Evolutionary conservation across 2,329 filamentous ascomycete genomes (phyloP), one percentile per base, ranked within the genome.

Genomic region (Xylaria sp.): DNA sequence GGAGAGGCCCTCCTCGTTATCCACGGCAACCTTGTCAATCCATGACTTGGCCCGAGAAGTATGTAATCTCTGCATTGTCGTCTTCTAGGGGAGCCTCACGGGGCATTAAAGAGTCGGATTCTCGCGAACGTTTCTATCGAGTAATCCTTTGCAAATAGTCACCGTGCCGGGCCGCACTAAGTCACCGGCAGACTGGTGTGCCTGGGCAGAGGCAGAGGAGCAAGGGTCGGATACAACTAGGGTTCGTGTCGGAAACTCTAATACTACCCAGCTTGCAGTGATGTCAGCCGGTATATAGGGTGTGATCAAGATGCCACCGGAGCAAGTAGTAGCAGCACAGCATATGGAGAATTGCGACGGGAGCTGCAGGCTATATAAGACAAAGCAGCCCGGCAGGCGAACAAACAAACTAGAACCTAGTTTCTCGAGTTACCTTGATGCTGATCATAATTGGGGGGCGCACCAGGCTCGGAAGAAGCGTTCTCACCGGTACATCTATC

Each of bases 1-100:
- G 8, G 90, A 92, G 75, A 97, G 85, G 53, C 93, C 93, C 1
- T 90, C 88, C 80, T 97, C 94, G 63, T 87, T 82, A 64, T 91
- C 86, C 66, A 96, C 92, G 53, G 91, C 89, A 65, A 94, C 78
- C 83, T 88, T 94, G 48, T 87, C 79, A 63, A 80, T 79, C 79
- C 83, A 82, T 69, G 79, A 77, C 71, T 80, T 80, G 60, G 83
- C 74, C 69, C 79, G 81, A 41, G 78, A 80, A 41, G 72, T 77
- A 66, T 79, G 74, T 56, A 78, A 77, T 72, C 77, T 75, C 65
- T 74, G 66, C 78, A 79, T 81, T 41, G 61, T 58, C 39, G 20
- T 30, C 48, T 56, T 41, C 7, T 18, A 59, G 43, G 41, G 36
- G 30, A 34, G 3, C 59, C 66, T 64, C 65, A 43, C 20, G 20